These are phyloP conservation scores for Termitomyces sp. DNA, from an alignment of 768 basidiomycete species.

Conservation along the genomic window DNA sequence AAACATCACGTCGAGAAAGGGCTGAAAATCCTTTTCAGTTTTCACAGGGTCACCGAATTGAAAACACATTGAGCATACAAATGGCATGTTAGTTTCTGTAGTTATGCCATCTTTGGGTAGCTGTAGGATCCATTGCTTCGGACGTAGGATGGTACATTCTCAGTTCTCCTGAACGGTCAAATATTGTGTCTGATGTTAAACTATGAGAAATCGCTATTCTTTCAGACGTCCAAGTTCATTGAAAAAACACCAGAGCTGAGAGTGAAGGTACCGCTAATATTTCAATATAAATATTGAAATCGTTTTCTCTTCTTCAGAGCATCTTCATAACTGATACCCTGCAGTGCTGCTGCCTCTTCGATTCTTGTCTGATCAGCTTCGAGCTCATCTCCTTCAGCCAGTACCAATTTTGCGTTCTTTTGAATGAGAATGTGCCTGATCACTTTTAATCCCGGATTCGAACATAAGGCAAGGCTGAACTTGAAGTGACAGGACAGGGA, in stretches of 20 bases:
- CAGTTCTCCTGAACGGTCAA: neutral
- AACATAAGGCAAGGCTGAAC: neutral
- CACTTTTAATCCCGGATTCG: constrained; percentile 16
- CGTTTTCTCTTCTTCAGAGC: constrained; percentile 48
- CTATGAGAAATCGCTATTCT: neutral
- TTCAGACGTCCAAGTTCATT: neutral
- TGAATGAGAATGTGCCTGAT: constrained; percentile 39
- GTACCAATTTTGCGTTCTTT: constrained; percentile 44
- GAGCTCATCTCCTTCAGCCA: constrained; percentile 35
- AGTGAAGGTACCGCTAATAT: neutral
- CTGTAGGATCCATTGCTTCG: no score
- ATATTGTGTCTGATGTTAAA: neutral
- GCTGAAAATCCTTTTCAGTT: no score
- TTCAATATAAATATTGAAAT: constrained; percentile 50
- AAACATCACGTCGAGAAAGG: no score
- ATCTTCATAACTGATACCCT: constrained; percentile 52
- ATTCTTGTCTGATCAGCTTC: constrained; percentile 39
- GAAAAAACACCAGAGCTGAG: no score
- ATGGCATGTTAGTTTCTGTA: neutral
- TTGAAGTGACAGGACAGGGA: neutral
- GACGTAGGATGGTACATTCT: neutral
- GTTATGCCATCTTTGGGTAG: no score
- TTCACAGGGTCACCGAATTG: neutral
- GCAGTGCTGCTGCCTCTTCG: constrained; percentile 49
- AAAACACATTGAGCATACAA: neutral